Conservation (phyloP, 73 alveolate genomes). For the Paramecium caudatum region DNA sequence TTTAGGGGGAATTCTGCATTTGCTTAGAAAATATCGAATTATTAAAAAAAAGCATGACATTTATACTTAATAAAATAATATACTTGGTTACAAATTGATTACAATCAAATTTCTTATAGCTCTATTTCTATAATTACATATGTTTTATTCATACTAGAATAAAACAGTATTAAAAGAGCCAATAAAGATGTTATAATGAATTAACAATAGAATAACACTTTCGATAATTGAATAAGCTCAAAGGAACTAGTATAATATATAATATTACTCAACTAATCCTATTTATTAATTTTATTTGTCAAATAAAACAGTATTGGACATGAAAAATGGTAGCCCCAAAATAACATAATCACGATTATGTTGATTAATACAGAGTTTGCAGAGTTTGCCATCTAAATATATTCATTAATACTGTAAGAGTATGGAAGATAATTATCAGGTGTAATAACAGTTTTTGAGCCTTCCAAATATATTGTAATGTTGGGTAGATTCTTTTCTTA, state of each 20-base stretch:
- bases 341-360: conserved; percentile 9
- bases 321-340: conserved; percentile 14
- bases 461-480: conserved; percentile 16
- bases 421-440: conserved; percentile 6
- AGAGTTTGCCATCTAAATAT: not conserved
- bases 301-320: conserved; percentile 16
- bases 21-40: conserved; percentile 42
- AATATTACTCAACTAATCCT: conserved; percentile 34
- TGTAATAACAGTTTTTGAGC: not conserved
- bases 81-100: not conserved
- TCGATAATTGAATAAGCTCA: not conserved
- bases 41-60: conserved; percentile 48
- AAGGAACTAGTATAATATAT: not conserved
- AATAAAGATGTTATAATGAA: not conserved
- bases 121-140: conserved; percentile 26
- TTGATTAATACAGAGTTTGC: not conserved
- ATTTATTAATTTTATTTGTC: conserved; percentile 41
- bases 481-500: not conserved
- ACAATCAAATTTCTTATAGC: not conserved
- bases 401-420: conserved; percentile 6
- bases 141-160: not conserved
- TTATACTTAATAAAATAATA: conserved; percentile 6
- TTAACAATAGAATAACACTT: not conserved
- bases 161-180: not conserved
- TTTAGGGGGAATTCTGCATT: conserved; percentile 46